Evolutionary conservation across 192 early-diverging fungal species (phyloP), one percentile per base, ranked within the genome.

Genomic region (Umbelopsis vinacea): DNA sequence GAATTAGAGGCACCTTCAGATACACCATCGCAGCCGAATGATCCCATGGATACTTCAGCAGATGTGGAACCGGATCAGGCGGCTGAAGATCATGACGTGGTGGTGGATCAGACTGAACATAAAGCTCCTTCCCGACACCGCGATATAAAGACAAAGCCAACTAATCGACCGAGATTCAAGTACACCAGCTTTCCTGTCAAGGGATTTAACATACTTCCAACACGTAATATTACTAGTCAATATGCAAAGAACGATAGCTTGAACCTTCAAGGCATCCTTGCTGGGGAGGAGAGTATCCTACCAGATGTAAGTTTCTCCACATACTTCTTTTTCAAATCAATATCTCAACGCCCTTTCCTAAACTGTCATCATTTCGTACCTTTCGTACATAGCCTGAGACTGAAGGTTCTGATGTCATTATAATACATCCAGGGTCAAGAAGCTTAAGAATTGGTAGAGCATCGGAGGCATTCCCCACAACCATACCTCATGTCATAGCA

Each of bases 381-480:
- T 43, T 11, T 43, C 40, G 11, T 43, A 43, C 40, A 11, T 78
- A 90, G 81, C 80, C 86, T 15, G 84, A 83, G 23, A 68, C 70
- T 33, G 86, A 87, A 76, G 83, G 82, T 63, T 75, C 77, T 12
- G 91, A 94, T 73, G 87, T 92, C 19, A 85, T 96, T 69, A 89
- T 96, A 17, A 93, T 96, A 67, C 92, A 96, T 48, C 89, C 95
- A 4, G 95, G 95, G 47, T 96, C 95, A 57, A 82, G 90, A 55
- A 88, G 89, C 76, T 80, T 96, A 52, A 83, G 92, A 46, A 88
- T 96, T n/a, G 94, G 94, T 29, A 77, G 89, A 15, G 92, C 94
- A 7, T 92, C 92, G 15, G 93, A 97, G 55, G 88, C 94, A 0
- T 89, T 92, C 46, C 94, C 95, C 2, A 77, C 80, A 17, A 87